A percentile compares a stretch with the other conserved stretches of the same genome.
Evolutionary conservation across 176 grass and related monocot genomes (phyloP).

Genomic region (Carex kokanica): DNA sequence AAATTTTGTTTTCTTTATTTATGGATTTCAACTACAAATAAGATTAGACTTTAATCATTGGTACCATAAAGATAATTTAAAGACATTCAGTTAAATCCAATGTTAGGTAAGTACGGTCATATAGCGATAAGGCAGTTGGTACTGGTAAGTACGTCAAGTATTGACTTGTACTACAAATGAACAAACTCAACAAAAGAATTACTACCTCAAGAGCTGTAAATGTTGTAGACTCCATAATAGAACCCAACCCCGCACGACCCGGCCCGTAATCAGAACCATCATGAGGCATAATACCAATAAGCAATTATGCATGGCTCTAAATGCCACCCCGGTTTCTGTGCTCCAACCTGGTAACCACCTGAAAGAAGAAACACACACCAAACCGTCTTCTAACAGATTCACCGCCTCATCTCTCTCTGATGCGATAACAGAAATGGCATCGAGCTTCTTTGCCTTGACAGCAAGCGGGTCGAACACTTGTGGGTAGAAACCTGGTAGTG

Average conservation of each 20-base stretch:
- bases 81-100: not conserved
- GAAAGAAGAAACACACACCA: slow-evolving; percentile 64
- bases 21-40: not conserved
- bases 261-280: slow-evolving; percentile 9
- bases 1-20: not conserved
- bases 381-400: slow-evolving; percentile 57
- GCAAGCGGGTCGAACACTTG: slow-evolving; percentile 66
- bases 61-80: not conserved
- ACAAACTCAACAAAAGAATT: not conserved
- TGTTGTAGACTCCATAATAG: slow-evolving; percentile 65
- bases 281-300: slow-evolving; percentile 59
- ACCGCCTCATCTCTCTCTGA: slow-evolving; percentile 14
- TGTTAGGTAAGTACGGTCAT: not conserved
- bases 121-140: not conserved
- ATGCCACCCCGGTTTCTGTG: slow-evolving; percentile 70
- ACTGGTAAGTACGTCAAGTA: not conserved
- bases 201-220: slow-evolving; percentile 79
- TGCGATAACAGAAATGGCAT: slow-evolving; percentile 51
- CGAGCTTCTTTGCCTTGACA: slow-evolving; percentile 84
- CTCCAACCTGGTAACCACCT: slow-evolving; percentile 74
- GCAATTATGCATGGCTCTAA: slow-evolving; percentile 62
- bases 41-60: slow-evolving; percentile 5
- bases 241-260: not conserved
- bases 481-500: slow-evolving; percentile 52
- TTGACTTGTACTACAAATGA: not conserved